A percentile compares a stretch with the other conserved stretches of the same genome.
Evolutionary conservation across 768 basidiomycete species (phyloP).

Genomic region (Lyophyllum atratum): DNA sequence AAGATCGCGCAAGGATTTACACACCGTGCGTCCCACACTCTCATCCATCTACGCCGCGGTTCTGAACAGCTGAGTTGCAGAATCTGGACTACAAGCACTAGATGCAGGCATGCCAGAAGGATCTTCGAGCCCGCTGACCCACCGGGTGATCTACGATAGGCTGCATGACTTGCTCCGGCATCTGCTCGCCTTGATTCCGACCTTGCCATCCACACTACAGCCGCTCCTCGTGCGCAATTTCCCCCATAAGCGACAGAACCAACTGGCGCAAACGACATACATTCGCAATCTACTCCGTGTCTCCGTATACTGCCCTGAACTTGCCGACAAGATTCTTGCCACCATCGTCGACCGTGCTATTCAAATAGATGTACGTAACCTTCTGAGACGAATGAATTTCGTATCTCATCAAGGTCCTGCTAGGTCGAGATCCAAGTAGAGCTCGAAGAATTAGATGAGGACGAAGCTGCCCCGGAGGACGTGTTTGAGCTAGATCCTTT

Average conservation of each 20-base stretch:
- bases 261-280: constrained; percentile 80
- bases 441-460: constrained; percentile 85
- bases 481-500: constrained; percentile 85
- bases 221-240: constrained; percentile 85
- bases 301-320: constrained; percentile 85
- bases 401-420: background rate
- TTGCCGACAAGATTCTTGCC: constrained; percentile 80
- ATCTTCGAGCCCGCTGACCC: constrained; percentile 72
- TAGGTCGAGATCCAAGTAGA: constrained; percentile 98
- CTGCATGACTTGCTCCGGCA: constrained; percentile 85
- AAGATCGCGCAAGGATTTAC: constrained; percentile 87
- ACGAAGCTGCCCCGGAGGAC: constrained; percentile 51
- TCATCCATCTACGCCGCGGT: background rate
- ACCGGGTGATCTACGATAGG: constrained; percentile 82
- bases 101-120: constrained; percentile 59
- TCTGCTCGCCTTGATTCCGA: constrained; percentile 89
- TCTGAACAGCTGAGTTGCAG: constrained; percentile 36
- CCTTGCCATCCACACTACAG: constrained; percentile 82
- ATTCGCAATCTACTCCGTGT: constrained; percentile 86
- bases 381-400: background rate
- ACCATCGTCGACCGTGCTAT: constrained; percentile 93
- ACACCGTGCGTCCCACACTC: constrained; percentile 63
- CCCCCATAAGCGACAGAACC: constrained; percentile 90
- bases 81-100: constrained; percentile 70
- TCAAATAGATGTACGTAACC: constrained; percentile 81